phyloP scores from a whole-genome alignment of 2,329 filamentous ascomycete genomes.

The Calonectria fujianensis region DNA sequence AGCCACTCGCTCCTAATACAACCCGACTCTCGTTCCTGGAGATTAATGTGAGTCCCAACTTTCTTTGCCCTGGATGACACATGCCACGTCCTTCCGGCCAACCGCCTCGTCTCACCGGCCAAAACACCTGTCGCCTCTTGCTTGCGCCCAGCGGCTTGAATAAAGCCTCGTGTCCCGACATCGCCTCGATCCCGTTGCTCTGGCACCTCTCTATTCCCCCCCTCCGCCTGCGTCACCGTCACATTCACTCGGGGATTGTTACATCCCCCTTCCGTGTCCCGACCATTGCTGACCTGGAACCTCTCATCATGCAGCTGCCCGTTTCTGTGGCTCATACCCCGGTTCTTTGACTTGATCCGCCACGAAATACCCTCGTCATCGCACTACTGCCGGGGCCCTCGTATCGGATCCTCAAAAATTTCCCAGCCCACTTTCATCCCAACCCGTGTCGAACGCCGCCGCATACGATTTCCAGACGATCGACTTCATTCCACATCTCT shows the following conservation, averaged over 20 bases:
- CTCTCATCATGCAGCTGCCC: slow-evolving; percentile 55
- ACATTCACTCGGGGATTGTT: slow-evolving; percentile 40
- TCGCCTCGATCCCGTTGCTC: slow-evolving; percentile 36
- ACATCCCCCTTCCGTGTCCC: slow-evolving; percentile 37
- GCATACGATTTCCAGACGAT: slow-evolving; percentile 47
- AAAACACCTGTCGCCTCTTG: slow-evolving; percentile 31
- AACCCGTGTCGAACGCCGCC: slow-evolving; percentile 33
- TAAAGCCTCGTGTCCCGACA: slow-evolving; percentile 49
- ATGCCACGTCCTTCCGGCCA: slow-evolving; percentile 56
- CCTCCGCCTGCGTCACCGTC: slow-evolving; percentile 39
- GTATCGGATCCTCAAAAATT: slow-evolving; percentile 47
- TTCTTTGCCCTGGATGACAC: slow-evolving; percentile 54
- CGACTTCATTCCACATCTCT: slow-evolving; percentile 38
- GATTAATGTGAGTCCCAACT: slow-evolving; percentile 62
- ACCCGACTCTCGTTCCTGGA: slow-evolving; percentile 53
- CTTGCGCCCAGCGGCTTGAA: slow-evolving; percentile 36
- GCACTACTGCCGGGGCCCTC: slow-evolving; percentile 42
- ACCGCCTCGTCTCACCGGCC: slow-evolving; percentile 51
- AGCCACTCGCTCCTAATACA: slow-evolving; percentile 56
- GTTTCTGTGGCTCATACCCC: slow-evolving; percentile 49
- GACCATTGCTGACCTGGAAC: slow-evolving; percentile 49
- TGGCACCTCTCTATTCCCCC: slow-evolving; percentile 33
- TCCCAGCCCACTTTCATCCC: slow-evolving; percentile 40
- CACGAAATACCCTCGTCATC: slow-evolving; percentile 50
- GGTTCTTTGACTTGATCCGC: slow-evolving; percentile 51